Evolutionary conservation across 106 monocot genomes (phyloP), one percentile per base, ranked within the genome.

Genomic region (Acorus gramineus): DNA sequence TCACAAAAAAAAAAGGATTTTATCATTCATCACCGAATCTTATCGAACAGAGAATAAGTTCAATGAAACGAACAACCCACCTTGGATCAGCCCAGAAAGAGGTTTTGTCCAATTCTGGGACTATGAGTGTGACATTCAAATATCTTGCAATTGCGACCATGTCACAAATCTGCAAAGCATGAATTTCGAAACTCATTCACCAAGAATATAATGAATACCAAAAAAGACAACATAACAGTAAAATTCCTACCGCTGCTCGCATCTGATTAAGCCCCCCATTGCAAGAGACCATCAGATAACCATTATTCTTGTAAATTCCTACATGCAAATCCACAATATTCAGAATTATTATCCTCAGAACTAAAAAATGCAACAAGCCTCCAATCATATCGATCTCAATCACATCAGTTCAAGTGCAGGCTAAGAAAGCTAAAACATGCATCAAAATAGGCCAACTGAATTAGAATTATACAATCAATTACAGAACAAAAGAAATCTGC

Each of bases 241-340:
- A 56, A 54, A 64, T 73, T 61, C 91, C 79, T 81, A 98, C 96
- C 3, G 91, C 96, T 64, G 96, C 78, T 77, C 96, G 78, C 96
- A 98, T 98, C 75, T 96, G 96, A 71, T 93, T 93, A 60, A 96
- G 85, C 42, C 96, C 96, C 62, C 96, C 96, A 81, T 96, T 96
- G 74, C 96, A 96, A 50, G 91, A 96, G 57, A 96, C 91, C 87
- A 91, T 88, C 49, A 96, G 56, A 71, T 88, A 96, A 44, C 96
- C 96, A 81, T 96, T 96, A 55, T 90, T 96, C 44, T 67, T 87
- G 59, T 96, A 96, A 8, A 81, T 65, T 77, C 96, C 96, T 96
- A 44, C 49, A 53, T 28, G 28, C 28, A 28, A 28, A 28, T 28
- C 28, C 28, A 28, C 28, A 28, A 28, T 28, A 1, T 28, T 28